Percentiles rank a stretch among this genome's conserved stretches.
Conservation (phyloP, 768 basidiomycete species). For the Mycena vitilis region DNA sequence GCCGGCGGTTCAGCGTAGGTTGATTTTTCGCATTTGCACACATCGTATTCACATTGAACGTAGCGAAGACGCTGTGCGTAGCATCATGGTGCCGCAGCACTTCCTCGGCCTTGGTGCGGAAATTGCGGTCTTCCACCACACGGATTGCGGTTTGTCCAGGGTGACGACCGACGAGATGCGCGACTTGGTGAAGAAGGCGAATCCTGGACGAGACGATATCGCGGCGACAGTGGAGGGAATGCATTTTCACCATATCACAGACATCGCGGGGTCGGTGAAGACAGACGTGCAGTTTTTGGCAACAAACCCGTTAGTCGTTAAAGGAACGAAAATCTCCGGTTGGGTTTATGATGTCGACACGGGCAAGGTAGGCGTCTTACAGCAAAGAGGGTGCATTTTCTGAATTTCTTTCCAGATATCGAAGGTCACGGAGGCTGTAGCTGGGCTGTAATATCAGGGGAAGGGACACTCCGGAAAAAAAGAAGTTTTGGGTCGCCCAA, state of each 20-base stretch:
- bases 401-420: constrained; percentile 3
- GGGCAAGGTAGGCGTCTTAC: constrained; percentile 56
- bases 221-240: constrained; percentile 49
- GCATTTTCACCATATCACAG: constrained; percentile 55
- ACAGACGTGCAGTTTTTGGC: constrained; percentile 59
- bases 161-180: constrained; percentile 55
- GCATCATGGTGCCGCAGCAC: constrained; percentile 64
- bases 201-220: constrained; percentile 39
- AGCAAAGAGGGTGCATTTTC: not conserved
- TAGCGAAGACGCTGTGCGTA: constrained; percentile 61
- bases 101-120: constrained; percentile 58
- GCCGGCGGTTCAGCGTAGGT: constrained; percentile 62
- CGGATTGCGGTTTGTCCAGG: constrained; percentile 65
- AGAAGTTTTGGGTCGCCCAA: too few relatives aligned
- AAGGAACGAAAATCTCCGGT: constrained; percentile 55
- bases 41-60: not conserved
- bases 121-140: constrained; percentile 66
- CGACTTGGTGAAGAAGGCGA: constrained; percentile 49
- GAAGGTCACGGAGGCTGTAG: not conserved
- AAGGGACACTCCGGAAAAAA: too few relatives aligned
- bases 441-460: too few relatives aligned
- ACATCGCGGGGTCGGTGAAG: constrained; percentile 54
- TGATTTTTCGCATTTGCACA: not conserved
- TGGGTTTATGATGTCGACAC: constrained; percentile 66
- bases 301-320: constrained; percentile 52